Base-by-base conservation (phyloP, 768 basidiomycete species). In the Boletus reticuloceps region DNA sequence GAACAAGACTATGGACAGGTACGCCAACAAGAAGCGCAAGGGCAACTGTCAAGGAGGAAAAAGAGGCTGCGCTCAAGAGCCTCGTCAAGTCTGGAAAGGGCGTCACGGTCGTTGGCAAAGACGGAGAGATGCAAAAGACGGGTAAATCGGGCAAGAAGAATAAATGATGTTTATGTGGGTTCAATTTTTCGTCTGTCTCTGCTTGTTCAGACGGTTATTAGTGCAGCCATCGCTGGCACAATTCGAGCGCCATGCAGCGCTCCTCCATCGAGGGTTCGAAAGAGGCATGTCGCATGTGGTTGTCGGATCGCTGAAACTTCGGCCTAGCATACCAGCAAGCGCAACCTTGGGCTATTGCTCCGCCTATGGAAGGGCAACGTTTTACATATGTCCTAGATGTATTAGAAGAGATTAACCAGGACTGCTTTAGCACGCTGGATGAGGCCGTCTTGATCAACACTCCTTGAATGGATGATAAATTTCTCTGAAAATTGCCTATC, bases 101-200 rank as follows among this genome's bases (percentile, higher is more conserved):
- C 0, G 88, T 94, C 39, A 94, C 92, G 0, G 85, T 95, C 17
- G 81, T 95, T 40, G 94, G 93, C 22, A 95, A 94, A 71, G 74
- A 72, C 60, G 73, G 69, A 25, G 68, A 69, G 47, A 72, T 69
- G 58, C 73, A 71, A 58, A 76, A 56, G 36, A 50, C 2, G 32
- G 51, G 39, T 4, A 58, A 41, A 36, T 17, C 13, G 22, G 32
- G 36, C 5, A 60, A 74, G 57, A n/a, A n/a, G n/a, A n/a, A n/a
- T n/a, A n/a, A n/a, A n/a, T 57, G 48, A 58, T n/a, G 16, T 8
- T 37, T 10, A 17, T 40, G 63, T 64, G 19, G 17, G 60, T 62
- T 4, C 2, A 5, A 0, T 41, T 22, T 27, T 39, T 31, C 20
- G 6, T 17, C 12, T 41, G 31, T 37, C 6, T 43, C 16, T 40